These are phyloP conservation scores for Bipolaris zeicola DNA, from an alignment of 2,329 filamentous ascomycete genomes.

Conservation along the genomic window DNA sequence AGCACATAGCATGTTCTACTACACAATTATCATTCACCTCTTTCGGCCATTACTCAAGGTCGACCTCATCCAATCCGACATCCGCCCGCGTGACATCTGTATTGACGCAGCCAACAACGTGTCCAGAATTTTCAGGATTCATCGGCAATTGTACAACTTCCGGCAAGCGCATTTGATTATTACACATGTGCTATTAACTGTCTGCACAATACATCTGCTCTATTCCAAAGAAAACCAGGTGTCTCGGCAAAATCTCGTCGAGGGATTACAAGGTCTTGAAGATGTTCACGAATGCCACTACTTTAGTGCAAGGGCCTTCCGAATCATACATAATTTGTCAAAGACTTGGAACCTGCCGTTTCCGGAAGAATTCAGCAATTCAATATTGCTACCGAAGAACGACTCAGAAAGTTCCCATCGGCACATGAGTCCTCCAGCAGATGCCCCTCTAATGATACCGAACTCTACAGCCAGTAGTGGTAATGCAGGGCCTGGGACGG, in stretches of 20 bases:
- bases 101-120: slow-evolving; percentile 55
- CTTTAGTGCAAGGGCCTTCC: slow-evolving; percentile 51
- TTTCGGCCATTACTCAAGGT: slow-evolving; percentile 76
- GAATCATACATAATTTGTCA: slow-evolving; percentile 51
- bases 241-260: slow-evolving; percentile 48
- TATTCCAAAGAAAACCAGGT: slow-evolving; percentile 48
- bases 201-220: slow-evolving; percentile 53
- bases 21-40: slow-evolving; percentile 72
- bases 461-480: slow-evolving; percentile 18
- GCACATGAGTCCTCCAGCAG: slow-evolving; percentile 28
- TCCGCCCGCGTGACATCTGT: slow-evolving; percentile 70
- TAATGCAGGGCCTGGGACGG: slow-evolving; percentile 13
- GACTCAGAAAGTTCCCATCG: slow-evolving; percentile 14
- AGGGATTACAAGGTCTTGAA: slow-evolving; percentile 51
- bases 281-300: slow-evolving; percentile 52
- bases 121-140: slow-evolving; percentile 49
- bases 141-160: slow-evolving; percentile 53
- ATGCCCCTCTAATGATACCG: slow-evolving; percentile 24
- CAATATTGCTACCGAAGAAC: slow-evolving; percentile 31
- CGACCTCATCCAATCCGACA: slow-evolving; percentile 60
- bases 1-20: slow-evolving; percentile 64
- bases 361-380: slow-evolving; percentile 45
- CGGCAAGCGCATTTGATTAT: slow-evolving; percentile 49
- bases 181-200: slow-evolving; percentile 50
- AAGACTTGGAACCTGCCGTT: slow-evolving; percentile 53